Base-by-base conservation (phyloP, 2,329 filamentous ascomycete genomes). In the Leptographium flavum region DNA sequence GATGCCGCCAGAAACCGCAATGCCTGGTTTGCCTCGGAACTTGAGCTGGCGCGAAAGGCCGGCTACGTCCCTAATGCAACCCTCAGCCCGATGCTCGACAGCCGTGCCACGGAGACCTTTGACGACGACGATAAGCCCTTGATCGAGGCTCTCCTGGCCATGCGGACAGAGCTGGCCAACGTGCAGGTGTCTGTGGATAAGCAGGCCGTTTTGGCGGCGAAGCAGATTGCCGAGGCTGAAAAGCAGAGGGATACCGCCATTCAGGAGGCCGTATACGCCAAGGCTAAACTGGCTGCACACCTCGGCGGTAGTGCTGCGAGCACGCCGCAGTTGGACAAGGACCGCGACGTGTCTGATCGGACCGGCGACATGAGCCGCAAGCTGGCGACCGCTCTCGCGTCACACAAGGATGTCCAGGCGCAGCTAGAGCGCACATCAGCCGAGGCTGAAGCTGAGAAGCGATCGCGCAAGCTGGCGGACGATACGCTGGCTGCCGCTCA, bases 21-120 rank as follows among this genome's bases (percentile, higher is more conserved):
- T 63, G 90, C 90, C 0, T 98, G 92, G 92, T 95, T 94, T 61
- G 87, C 87, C 8, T 95, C 90, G 0, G 92, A 98, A 63, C 70
- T 98, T 39, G 87, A 94, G 47, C 69, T 98, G 51, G 93, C 92
- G 7, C 79, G 84, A 42, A 94, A 94, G 63, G 78, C 86, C 35
- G 92, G 92, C 5, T 98, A 96, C 57, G 73, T 78, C 7, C 75
- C 85, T 15, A 87, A 76, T 50, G 68, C 78, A 3, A 78, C 79
- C 1, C 73, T 78, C 23, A 84, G 76, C 56, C 79, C 86, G 14
- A 71, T 79, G 0, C 68, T 94, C 22, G 90, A 96, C 51, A 79
- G 83, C 53, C 79, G 83, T 49, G 72, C 74, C 0, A 72, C 81
- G 3, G 87, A 94, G 53, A 79, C 80, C 0, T 88, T 98, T 57